Evolutionary conservation across 164 flowering plant species (phyloP).

Genomic region (Magnolia sinica): DNA sequence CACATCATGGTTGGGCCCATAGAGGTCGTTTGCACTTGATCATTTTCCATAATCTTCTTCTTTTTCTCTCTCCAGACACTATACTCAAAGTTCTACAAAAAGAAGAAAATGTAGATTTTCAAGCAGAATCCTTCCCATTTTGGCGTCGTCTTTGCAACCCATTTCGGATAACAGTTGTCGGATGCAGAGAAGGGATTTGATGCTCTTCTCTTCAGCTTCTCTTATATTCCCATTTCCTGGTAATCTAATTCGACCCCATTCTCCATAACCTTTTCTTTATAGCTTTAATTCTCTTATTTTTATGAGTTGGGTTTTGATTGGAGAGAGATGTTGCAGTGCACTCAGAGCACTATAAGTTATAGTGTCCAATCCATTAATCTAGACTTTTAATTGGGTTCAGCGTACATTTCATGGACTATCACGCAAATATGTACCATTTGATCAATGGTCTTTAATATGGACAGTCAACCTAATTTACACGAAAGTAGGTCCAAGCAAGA

Average conservation of each 20-base stretch:
- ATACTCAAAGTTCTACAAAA: neutral
- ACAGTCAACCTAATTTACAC: no score
- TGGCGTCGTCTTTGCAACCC: neutral
- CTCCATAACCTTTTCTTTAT: neutral
- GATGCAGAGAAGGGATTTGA: constrained; percentile 43
- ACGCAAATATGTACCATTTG: no score
- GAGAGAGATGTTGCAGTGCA: neutral
- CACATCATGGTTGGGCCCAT: no score
- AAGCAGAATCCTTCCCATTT: neutral
- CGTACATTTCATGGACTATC: neutral
- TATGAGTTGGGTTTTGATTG: neutral
- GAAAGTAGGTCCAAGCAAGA: no score
- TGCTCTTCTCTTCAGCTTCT: constrained; percentile 47
- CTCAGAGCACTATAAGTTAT: neutral
- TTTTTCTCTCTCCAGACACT: neutral
- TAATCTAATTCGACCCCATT: constrained; percentile 16
- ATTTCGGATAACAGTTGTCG: neutral
- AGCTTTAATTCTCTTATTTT: neutral
- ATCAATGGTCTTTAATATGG: no score
- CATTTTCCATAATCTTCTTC: neutral
- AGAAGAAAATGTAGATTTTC: neutral
- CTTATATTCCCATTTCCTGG: constrained; percentile 40
- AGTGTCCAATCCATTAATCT: neutral
- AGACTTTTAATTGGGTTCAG: neutral
- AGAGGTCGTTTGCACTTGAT: no score